phyloP scores from a whole-genome alignment of 208 protist species.

The Crithidia fasciculata region DNA sequence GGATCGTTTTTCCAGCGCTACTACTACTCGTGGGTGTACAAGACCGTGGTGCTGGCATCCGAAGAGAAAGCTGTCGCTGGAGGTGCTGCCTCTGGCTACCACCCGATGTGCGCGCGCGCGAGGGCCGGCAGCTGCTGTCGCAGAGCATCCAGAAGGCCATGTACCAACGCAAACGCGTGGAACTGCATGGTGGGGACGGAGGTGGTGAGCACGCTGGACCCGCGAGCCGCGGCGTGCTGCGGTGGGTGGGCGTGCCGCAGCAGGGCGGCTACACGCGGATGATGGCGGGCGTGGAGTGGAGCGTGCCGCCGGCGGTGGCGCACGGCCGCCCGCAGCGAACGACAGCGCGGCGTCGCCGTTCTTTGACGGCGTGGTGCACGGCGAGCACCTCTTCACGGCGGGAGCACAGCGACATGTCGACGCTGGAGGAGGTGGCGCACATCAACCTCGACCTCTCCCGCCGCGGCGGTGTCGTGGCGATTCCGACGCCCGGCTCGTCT shows the following conservation, averaged over 20 bases:
- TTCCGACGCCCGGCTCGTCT: slow-evolving; percentile 30
- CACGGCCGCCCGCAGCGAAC: slow-evolving; percentile 18
- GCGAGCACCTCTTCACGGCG: slow-evolving; percentile 42
- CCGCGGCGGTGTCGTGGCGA: slow-evolving; percentile 22
- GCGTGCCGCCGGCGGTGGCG: slow-evolving; percentile 36
- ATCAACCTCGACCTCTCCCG: slow-evolving; percentile 24
- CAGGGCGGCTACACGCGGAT: slow-evolving; percentile 45
- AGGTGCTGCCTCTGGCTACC: slow-evolving; percentile 37
- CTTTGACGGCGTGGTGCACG: slow-evolving; percentile 50
- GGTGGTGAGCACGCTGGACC: slow-evolving; percentile 37
- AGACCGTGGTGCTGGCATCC: slow-evolving; percentile 39
- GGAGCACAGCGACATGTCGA: slow-evolving; percentile 20
- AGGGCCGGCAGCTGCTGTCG: slow-evolving; percentile 48
- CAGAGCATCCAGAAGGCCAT: slow-evolving; percentile 33
- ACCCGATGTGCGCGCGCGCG: slow-evolving; percentile 33
- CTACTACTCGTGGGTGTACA: slow-evolving; percentile 64
- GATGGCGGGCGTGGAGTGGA: slow-evolving; percentile 56
- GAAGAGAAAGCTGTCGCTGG: slow-evolving; percentile 47
- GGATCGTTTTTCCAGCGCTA: slow-evolving; percentile 44
- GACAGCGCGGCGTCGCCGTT: slow-evolving; percentile 33
- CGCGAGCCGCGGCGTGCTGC: slow-evolving; percentile 40
- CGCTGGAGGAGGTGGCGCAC: slow-evolving; percentile 40
- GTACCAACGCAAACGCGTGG: slow-evolving; percentile 52
- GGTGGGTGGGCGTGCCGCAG: slow-evolving; percentile 53
- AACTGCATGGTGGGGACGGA: slow-evolving; percentile 42